Conservation (phyloP, 2,329 filamentous ascomycete species). For the Neodidymelliopsis sp. region DNA sequence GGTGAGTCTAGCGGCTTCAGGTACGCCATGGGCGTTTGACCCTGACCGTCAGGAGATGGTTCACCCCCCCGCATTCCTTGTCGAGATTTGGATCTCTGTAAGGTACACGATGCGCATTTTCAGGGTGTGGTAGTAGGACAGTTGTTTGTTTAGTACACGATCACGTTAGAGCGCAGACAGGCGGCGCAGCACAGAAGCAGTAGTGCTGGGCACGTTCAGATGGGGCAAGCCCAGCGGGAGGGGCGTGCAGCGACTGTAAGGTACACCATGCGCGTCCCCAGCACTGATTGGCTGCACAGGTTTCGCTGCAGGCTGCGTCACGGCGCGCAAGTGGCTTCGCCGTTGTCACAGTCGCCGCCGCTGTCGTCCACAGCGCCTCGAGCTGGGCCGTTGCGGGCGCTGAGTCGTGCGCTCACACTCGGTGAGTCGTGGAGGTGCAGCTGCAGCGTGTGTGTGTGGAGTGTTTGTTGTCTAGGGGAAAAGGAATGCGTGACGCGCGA, state of each 20-base stretch:
- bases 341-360: slow-evolving; percentile 24
- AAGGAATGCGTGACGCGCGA: slow-evolving; percentile 16
- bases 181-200: no score
- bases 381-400: slow-evolving; percentile 9
- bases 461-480: slow-evolving; percentile 15
- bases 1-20: slow-evolving; percentile 30
- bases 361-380: slow-evolving; percentile 14
- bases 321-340: slow-evolving; percentile 18
- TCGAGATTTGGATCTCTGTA: no score
- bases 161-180: not conserved
- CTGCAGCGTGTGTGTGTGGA: not conserved
- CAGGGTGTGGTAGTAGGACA: not conserved
- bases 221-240: slow-evolving; percentile 10
- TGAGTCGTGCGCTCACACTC: slow-evolving; percentile 18
- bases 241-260: slow-evolving; percentile 9
- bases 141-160: not conserved
- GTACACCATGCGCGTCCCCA: not conserved
- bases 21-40: slow-evolving; percentile 27
- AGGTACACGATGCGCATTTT: no score
- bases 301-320: slow-evolving; percentile 14
- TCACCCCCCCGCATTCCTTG: slow-evolving; percentile 25
- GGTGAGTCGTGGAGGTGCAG: slow-evolving; percentile 10
- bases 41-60: slow-evolving; percentile 15
- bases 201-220: slow-evolving; percentile 2
- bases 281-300: slow-evolving; percentile 26